phyloP scores from a whole-genome alignment of 2,329 filamentous ascomycete species.

The Penicillium sp. region DNA sequence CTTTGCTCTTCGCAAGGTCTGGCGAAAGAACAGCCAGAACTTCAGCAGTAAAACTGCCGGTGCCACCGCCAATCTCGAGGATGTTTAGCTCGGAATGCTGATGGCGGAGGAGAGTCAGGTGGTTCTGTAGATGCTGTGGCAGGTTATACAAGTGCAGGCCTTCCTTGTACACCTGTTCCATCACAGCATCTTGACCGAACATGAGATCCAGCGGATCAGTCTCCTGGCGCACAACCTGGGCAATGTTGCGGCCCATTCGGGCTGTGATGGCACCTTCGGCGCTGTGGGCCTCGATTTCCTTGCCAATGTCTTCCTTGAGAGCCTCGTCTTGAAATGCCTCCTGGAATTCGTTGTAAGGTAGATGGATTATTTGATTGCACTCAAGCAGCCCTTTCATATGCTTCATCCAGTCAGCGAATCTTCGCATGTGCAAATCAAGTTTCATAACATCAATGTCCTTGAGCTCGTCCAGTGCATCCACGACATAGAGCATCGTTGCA shows the following conservation, averaged over 20 bases:
- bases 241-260: slow-evolving; percentile 35
- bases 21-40: slow-evolving; percentile 21
- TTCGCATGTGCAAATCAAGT: slow-evolving; percentile 29
- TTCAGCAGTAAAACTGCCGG: slow-evolving; percentile 29
- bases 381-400: slow-evolving; percentile 20
- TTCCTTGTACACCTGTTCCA: slow-evolving; percentile 32
- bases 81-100: slow-evolving; percentile 20
- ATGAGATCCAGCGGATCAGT: slow-evolving; percentile 36
- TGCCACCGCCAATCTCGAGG: slow-evolving; percentile 34
- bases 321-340: slow-evolving; percentile 16
- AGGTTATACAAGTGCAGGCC: slow-evolving; percentile 26
- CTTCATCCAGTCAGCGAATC: slow-evolving; percentile 34
- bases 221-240: slow-evolving; percentile 27
- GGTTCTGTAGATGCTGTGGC: slow-evolving; percentile 18
- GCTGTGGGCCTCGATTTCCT: slow-evolving; percentile 23
- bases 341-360: slow-evolving; percentile 26
- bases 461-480: slow-evolving; percentile 29
- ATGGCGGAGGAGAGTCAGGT: slow-evolving; percentile 23
- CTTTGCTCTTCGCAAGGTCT: neutral
- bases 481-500: slow-evolving; percentile 30
- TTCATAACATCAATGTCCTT: slow-evolving; percentile 11
- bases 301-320: slow-evolving; percentile 26
- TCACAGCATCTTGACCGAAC: slow-evolving; percentile 34
- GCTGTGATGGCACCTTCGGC: slow-evolving; percentile 33
- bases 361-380: slow-evolving; percentile 25